phyloP scores from a whole-genome alignment of 768 basidiomycete species.

The Tephrocybe rancida region DNA sequence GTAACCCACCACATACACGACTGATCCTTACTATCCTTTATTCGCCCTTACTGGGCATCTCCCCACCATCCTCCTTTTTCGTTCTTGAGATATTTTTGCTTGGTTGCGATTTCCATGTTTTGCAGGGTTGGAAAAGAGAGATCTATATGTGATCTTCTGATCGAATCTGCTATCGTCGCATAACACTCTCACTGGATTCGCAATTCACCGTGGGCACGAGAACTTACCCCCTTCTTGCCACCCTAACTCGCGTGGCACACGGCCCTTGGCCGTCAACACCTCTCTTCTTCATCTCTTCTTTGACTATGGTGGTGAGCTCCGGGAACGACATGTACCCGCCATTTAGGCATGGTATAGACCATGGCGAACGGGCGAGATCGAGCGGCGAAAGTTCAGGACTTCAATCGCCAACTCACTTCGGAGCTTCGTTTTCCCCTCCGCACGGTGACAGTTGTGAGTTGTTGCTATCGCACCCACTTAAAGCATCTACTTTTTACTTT shows the following conservation, averaged over 20 bases:
- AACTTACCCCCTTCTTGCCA: constrained; percentile 38
- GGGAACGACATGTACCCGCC: constrained; percentile 60
- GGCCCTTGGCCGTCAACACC: constrained; percentile 13
- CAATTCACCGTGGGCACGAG: constrained; percentile 44
- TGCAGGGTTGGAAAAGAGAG: constrained; percentile 11
- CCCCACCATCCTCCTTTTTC: constrained; percentile 2
- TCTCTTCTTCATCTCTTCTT: constrained; percentile 30
- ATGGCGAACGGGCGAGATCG: constrained; percentile 70
- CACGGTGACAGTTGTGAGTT: constrained; percentile 57
- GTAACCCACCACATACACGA: neutral
- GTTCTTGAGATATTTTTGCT: constrained; percentile 8
- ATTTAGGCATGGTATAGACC: constrained; percentile 50
- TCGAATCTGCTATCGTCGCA: constrained; percentile 34
- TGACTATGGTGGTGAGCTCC: constrained; percentile 57
- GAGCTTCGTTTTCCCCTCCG: constrained; percentile 44
- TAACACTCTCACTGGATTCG: constrained; percentile 29
- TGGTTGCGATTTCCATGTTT: constrained; percentile 3
- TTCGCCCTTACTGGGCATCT: too few relatives aligned
- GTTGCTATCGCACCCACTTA: constrained; percentile 53
- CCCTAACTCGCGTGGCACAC: constrained; percentile 46
- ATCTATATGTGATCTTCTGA: constrained; percentile 36
- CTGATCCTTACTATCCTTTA: constrained; percentile 1
- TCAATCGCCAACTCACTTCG: constrained; percentile 67
- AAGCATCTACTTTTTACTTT: constrained; percentile 35
- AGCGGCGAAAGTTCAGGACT: constrained; percentile 78